Evolutionary conservation across 352 stramenopile species (phyloP), one percentile per base, ranked within the genome.

Genomic region (Hyaloperonospora brassicae): DNA sequence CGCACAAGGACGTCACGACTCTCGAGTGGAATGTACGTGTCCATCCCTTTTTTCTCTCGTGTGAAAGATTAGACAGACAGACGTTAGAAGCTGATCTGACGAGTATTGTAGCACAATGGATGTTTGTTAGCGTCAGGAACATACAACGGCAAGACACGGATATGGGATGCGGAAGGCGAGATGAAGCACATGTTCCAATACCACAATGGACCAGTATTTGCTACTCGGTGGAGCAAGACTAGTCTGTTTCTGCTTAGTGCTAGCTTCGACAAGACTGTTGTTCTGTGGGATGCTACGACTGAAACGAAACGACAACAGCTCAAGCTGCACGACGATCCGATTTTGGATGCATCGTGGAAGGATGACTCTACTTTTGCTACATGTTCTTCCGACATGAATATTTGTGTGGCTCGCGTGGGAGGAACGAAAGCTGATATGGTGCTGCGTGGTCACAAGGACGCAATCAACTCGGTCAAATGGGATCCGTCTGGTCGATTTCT

Each of bases 381-480:
- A 10, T 98, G 92, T 59, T 98, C 91, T 5, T 97, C 95, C 0
- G 95, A 98, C 60, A 93, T 83, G 66, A 87, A 73, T 51, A 91
- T 95, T 51, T 95, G 89, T 50, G 84, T 98, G 63, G 89, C 87
- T 58, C 77, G 79, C 35, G 87, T 98, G 1, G 92, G 88, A 35
- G 68, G 85, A 46, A 51, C 59, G 23, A 72, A 76, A 61, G 84
- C 66, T 22, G 77, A 96, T n/a, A 66, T 91, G 41, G 84, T 90
- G 17, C 82, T 97, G 49, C 78, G 74, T 39, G 95, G 95, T 21
- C 97, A 99, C 76, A 90, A 76, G 13, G 94, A 99, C 41, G 96
- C 98, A 64, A 97, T 99, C 43, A 99, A 99, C 70, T 96, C 95
- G 31, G 95, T 99, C 43, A 97, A 98, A 60, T 99, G 96, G 97